Evolutionary conservation across 2,329 filamentous ascomycete genomes (phyloP).

Genomic region (Penicillium crustosum): DNA sequence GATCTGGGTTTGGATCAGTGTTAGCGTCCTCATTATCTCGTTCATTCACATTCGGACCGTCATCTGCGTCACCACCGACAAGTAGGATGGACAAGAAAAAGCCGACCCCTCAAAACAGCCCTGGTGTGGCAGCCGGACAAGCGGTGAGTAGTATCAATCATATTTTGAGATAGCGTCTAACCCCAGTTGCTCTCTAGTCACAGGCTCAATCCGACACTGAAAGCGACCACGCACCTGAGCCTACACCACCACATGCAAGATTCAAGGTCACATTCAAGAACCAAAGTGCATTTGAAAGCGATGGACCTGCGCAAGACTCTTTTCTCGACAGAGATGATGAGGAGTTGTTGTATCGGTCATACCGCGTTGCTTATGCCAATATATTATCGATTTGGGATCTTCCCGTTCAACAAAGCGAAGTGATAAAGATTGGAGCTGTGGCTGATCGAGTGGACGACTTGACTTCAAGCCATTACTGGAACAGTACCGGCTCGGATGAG

Average conservation of each 20-base stretch:
- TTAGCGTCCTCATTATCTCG: slow-evolving; percentile 48
- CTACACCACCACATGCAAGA: slow-evolving; percentile 31
- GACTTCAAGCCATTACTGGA: slow-evolving; percentile 23
- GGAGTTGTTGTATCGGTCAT: slow-evolving; percentile 51
- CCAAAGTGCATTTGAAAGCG: slow-evolving; percentile 56
- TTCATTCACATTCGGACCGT: slow-evolving; percentile 46
- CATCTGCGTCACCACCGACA: slow-evolving; percentile 45
- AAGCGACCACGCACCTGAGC: slow-evolving; percentile 33
- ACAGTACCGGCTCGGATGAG: slow-evolving; percentile 28
- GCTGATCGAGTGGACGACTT: slow-evolving; percentile 36
- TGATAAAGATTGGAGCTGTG: slow-evolving; percentile 57
- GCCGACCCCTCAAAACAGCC: slow-evolving; percentile 38
- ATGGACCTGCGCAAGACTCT: slow-evolving; percentile 47
- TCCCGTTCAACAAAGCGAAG: slow-evolving; percentile 55
- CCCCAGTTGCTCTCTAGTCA: slow-evolving; percentile 31
- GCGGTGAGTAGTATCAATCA: slow-evolving; percentile 31
- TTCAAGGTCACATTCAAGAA: slow-evolving; percentile 57
- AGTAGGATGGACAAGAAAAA: slow-evolving; percentile 37
- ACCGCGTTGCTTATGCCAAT: slow-evolving; percentile 58
- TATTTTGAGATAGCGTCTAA: slow-evolving; percentile 27
- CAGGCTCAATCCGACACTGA: slow-evolving; percentile 42
- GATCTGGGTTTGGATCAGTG: slow-evolving; percentile 43
- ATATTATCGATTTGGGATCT: slow-evolving; percentile 61
- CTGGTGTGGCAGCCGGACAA: slow-evolving; percentile 28
- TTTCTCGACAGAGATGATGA: slow-evolving; percentile 52